phyloP scores from a whole-genome alignment of 345 rosid genomes.

The Hibiscus mutabilis region DNA sequence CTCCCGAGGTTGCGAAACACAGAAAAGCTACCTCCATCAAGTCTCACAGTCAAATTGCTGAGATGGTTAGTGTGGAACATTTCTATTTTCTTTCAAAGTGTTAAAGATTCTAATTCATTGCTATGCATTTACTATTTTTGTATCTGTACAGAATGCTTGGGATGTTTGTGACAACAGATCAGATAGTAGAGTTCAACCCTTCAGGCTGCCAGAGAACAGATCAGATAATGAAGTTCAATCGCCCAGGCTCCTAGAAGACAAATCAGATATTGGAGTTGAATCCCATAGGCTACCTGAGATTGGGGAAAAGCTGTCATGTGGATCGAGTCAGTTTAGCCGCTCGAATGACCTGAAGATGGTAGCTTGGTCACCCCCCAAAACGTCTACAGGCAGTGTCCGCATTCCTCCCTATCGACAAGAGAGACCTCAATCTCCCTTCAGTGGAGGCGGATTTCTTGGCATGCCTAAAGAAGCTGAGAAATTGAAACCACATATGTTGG shows the following conservation, averaged over 20 bases:
- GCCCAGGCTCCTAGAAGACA: slow-evolving; percentile 23
- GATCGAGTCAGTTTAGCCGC: slow-evolving; percentile 38
- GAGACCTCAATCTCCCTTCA: slow-evolving; percentile 47
- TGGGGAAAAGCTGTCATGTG: slow-evolving; percentile 31
- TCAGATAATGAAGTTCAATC: slow-evolving; percentile 31
- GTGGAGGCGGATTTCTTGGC: slow-evolving; percentile 37
- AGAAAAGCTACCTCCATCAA: slow-evolving; percentile 35
- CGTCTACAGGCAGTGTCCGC: slow-evolving; percentile 31
- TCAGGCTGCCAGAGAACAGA: slow-evolving; percentile 28
- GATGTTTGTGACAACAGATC: slow-evolving; percentile 33
- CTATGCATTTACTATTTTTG: neutral
- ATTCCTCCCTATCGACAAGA: slow-evolving; percentile 48
- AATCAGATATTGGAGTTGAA: slow-evolving; percentile 29
- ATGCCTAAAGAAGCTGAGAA: slow-evolving; percentile 52
- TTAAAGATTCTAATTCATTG: slow-evolving; percentile 12
- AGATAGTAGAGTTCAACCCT: slow-evolving; percentile 34
- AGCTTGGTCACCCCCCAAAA: slow-evolving; percentile 44
- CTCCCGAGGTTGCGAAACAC: slow-evolving; percentile 29
- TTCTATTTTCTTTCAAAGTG: neutral
- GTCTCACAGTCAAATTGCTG: slow-evolving; percentile 36
- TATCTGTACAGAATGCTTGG: slow-evolving; percentile 35
- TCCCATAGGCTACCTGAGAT: slow-evolving; percentile 30
- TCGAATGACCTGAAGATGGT: slow-evolving; percentile 26
- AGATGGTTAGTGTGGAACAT: slow-evolving; percentile 32
- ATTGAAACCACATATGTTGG: slow-evolving; percentile 32